phyloP scores from a whole-genome alignment of 345 rosid species.

The Hibiscus mutabilis region DNA sequence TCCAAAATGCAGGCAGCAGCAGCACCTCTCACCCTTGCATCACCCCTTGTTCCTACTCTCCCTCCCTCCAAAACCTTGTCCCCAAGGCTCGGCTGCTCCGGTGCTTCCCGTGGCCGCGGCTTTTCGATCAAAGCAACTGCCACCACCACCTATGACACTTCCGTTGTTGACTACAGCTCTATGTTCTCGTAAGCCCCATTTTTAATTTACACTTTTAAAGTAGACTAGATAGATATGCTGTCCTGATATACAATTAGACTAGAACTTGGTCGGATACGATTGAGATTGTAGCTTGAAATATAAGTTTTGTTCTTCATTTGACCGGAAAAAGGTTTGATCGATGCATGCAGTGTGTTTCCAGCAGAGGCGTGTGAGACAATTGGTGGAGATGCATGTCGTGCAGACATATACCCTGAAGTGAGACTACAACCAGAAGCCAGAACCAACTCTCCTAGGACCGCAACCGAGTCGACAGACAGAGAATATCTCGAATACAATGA shows the following conservation, averaged over 20 bases:
- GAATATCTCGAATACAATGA: conserved; percentile 29
- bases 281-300: neutral
- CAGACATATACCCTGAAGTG: conserved; percentile 57
- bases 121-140: conserved; percentile 26
- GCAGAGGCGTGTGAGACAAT: conserved; percentile 77
- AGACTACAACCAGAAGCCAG: conserved; percentile 22
- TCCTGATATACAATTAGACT: too few species aligned
- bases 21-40: conserved; percentile 13
- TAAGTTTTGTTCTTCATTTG: neutral
- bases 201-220: neutral
- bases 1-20: conserved; percentile 36
- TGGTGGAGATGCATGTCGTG: conserved; percentile 66
- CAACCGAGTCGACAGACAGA: conserved; percentile 16
- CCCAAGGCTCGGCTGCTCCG: conserved; percentile 11
- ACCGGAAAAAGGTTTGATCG: neutral
- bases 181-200: conserved; percentile 35
- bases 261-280: neutral
- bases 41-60: conserved; percentile 9
- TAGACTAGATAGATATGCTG: too few species aligned
- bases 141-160: conserved; percentile 18
- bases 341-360: conserved; percentile 50
- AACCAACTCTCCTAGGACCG: conserved; percentile 2
- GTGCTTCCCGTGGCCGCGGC: neutral
- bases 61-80: conserved; percentile 19
- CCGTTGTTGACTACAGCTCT: conserved; percentile 48